phyloP scores from a whole-genome alignment of 2,329 filamentous ascomycete genomes.

The Neofusicoccum umdonicola region DNA sequence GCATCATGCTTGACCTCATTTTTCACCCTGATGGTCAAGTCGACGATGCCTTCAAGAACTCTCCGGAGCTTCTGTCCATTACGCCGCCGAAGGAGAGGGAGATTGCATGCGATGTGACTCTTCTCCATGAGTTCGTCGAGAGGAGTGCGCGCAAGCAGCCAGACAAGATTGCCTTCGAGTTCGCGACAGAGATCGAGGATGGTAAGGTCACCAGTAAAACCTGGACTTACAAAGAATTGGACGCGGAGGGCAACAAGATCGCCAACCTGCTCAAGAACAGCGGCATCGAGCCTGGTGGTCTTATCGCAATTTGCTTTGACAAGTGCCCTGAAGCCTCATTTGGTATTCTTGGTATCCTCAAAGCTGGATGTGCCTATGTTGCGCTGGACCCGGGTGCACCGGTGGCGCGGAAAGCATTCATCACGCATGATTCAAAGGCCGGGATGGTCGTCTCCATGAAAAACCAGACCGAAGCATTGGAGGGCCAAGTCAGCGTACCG shows the following conservation, averaged over 20 bases:
- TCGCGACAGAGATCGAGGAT: slow-evolving; percentile 59
- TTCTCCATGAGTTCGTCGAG: slow-evolving; percentile 81
- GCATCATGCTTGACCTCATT: slow-evolving; percentile 60
- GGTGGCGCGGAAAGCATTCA: slow-evolving; percentile 70
- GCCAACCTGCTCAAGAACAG: slow-evolving; percentile 60
- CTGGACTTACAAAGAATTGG: slow-evolving; percentile 75
- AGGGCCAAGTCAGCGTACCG: slow-evolving; percentile 30
- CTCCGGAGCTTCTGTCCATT: slow-evolving; percentile 59
- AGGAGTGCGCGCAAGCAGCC: slow-evolving; percentile 56
- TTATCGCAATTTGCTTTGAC: slow-evolving; percentile 76
- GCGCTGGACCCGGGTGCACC: slow-evolving; percentile 77
- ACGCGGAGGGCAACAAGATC: slow-evolving; percentile 69
- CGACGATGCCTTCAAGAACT: slow-evolving; percentile 37
- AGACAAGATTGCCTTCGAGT: slow-evolving; percentile 68
- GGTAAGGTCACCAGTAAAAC: slow-evolving; percentile 45
- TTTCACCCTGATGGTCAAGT: slow-evolving; percentile 45
- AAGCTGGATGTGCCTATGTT: slow-evolving; percentile 77
- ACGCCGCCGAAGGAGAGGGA: slow-evolving; percentile 58
- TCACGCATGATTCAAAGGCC: slow-evolving; percentile 70
- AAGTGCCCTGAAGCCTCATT: slow-evolving; percentile 85
- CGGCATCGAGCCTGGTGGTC: slow-evolving; percentile 54
- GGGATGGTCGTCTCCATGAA: slow-evolving; percentile 60
- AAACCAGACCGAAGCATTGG: slow-evolving; percentile 42
- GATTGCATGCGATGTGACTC: slow-evolving; percentile 56
- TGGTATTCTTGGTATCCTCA: slow-evolving; percentile 76